Base-by-base conservation (phyloP, 305 asterid genomes). In the Solanum chacoense region DNA sequence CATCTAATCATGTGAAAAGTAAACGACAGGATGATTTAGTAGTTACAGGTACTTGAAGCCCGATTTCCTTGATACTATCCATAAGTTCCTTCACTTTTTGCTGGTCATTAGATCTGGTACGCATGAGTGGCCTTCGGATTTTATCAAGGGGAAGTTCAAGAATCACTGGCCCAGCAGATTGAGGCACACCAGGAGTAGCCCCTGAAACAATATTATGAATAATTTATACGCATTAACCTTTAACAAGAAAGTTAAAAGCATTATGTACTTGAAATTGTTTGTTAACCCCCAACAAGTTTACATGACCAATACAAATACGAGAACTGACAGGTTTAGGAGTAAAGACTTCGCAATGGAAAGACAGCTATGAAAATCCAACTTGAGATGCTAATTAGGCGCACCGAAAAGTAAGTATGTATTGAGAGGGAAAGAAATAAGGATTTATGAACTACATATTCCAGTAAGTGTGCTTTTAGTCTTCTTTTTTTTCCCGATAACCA, bases 11-110 rank as follows among this genome's bases (percentile, higher is more conserved):
- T 55, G 74, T 84, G 50, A 59, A 50, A 55, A 59, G 87, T 84
- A 59, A 84, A 84, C 0, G 8, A 55, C n/a, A 84, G 74, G 32
- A 84, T 31, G 87, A 63, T 31, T 84, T 32, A 22, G 75, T 32
- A 81, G 95, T 96, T 93, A 97, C 98, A 32, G 99, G 99, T 29
- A 96, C 98, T 96, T 97, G 99, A 77, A 97, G 98, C 71, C 99
- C 99, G 73, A 97, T 96, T 92, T 94, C 93, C 36, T 87, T 85
- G 55, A 97, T 96, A 83, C 99, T 97, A 14, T 94, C 96, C 98
- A 93, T 94, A 84, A 97, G 96, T 83, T 96, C 95, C 91, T 93
- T 91, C 89, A 96, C 98, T 90, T 95, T 97, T 16, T 91, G 92
- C 65, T 93, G 97, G 85, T 96, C 98, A 88, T 97, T 97, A 14